phyloP scores from a whole-genome alignment of 75 land plant genomes.

The Ceratopteris richardii region DNA sequence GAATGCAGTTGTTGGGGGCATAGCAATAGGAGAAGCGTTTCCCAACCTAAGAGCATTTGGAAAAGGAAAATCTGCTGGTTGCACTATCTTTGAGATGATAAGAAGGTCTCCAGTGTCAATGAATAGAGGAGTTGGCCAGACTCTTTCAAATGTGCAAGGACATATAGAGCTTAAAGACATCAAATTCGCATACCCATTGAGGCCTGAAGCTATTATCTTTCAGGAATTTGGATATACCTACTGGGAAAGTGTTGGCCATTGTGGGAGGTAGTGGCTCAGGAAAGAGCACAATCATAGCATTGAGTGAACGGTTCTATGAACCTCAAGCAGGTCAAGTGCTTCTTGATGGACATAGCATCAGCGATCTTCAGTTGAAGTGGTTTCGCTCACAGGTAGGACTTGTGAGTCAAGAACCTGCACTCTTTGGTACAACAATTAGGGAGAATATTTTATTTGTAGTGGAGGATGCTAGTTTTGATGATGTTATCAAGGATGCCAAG shows the following conservation, averaged over 20 bases:
- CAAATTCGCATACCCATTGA: slow-evolving; percentile 84
- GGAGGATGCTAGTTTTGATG: too few species aligned
- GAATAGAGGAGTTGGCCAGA: too few species aligned
- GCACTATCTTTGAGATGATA: slow-evolving; percentile 82
- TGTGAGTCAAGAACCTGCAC: slow-evolving; percentile 92
- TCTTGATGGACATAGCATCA: slow-evolving; percentile 85
- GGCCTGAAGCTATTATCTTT: slow-evolving; percentile 75
- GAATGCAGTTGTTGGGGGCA: slow-evolving; percentile 85
- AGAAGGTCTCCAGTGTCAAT: slow-evolving; percentile 25
- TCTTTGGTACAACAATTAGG: slow-evolving; percentile 83
- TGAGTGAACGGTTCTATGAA: slow-evolving; percentile 93
- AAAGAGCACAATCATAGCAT: slow-evolving; percentile 86
- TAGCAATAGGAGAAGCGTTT: slow-evolving; percentile 78
- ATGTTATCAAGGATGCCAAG: slow-evolving; percentile 42
- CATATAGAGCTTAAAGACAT: slow-evolving; percentile 80
- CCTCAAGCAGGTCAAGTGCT: slow-evolving; percentile 70
- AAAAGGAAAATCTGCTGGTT: slow-evolving; percentile 64
- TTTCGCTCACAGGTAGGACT: slow-evolving; percentile 85
- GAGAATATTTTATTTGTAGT: slow-evolving; percentile 93
- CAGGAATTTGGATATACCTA: slow-evolving; percentile 85
- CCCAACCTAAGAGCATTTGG: slow-evolving; percentile 66
- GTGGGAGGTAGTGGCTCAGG: slow-evolving; percentile 98
- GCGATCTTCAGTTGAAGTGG: slow-evolving; percentile 71
- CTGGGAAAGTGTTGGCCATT: slow-evolving; percentile 92
- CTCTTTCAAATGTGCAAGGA: slow-evolving; percentile 64